These are phyloP conservation scores for Hygrocybe punicea DNA, from an alignment of 768 basidiomycete species.

Conservation along the genomic window DNA sequence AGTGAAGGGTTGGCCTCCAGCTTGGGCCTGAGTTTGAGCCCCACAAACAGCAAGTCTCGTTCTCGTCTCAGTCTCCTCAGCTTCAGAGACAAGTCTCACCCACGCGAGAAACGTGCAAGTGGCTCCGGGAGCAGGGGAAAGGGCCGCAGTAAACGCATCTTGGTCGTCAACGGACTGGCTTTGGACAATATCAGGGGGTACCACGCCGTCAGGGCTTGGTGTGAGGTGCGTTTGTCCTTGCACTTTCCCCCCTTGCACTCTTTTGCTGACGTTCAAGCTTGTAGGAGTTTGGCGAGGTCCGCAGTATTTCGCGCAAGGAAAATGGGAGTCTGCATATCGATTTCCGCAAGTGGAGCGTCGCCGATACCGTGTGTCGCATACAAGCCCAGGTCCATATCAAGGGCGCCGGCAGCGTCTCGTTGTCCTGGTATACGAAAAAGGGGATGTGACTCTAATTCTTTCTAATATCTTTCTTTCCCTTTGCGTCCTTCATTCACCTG, in stretches of 20 bases:
- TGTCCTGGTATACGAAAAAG: slow-evolving; percentile 31
- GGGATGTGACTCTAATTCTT: background rate
- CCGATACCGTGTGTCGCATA: slow-evolving; percentile 40
- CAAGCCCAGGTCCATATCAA: slow-evolving; percentile 39
- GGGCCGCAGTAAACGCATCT: slow-evolving; percentile 25
- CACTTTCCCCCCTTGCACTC: background rate
- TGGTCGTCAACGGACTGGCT: slow-evolving; percentile 33
- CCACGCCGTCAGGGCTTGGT: slow-evolving; percentile 36
- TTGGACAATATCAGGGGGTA: slow-evolving; percentile 23
- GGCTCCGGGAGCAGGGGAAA: background rate
- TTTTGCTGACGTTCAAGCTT: slow-evolving; percentile 8
- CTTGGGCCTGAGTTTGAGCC: background rate
- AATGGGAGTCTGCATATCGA: slow-evolving; percentile 34
- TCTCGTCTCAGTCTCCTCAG: background rate
- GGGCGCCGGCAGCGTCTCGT: slow-evolving; percentile 38
- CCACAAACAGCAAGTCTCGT: background rate
- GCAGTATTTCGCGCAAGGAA: slow-evolving; percentile 23
- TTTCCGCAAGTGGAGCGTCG: slow-evolving; percentile 38
- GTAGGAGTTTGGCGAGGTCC: slow-evolving; percentile 36
- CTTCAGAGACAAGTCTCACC: background rate
- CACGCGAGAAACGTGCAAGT: background rate
- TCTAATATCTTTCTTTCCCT: background rate
- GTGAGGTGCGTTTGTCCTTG: slow-evolving; percentile 24
- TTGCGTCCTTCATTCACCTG: background rate
- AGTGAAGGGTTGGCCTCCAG: too few relatives aligned